Percentiles rank a stretch among this genome's conserved stretches.
phyloP scores from a whole-genome alignment of 2,329 filamentous ascomycete genomes.

The Arthrobotrys pseudoclavata region DNA sequence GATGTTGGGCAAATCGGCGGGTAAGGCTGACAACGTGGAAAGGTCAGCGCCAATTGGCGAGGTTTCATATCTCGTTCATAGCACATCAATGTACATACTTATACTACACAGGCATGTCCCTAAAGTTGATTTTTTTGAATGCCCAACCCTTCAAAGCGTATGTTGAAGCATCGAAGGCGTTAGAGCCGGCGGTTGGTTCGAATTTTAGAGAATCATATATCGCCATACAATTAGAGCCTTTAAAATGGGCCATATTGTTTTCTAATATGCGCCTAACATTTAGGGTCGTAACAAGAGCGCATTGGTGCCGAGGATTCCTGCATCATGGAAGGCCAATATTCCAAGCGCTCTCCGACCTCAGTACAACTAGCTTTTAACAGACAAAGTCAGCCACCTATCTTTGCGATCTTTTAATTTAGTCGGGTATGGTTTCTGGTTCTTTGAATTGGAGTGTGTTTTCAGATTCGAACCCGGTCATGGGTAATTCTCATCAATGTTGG shows the following conservation, averaged over 20 bases:
- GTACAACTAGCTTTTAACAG: neutral
- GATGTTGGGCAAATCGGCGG: constrained; percentile 16
- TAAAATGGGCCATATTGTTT: neutral
- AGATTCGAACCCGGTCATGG: constrained; percentile 64
- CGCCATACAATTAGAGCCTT: neutral
- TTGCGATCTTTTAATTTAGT: neutral
- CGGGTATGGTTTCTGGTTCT: neutral
- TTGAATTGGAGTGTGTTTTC: constrained; percentile 43
- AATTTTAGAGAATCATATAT: neutral
- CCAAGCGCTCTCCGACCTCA: neutral
- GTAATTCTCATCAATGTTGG: constrained; percentile 63
- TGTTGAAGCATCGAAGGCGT: neutral
- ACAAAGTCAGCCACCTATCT: neutral
- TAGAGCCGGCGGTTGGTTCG: neutral
- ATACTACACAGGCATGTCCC: constrained; percentile 12
- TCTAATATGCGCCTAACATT: neutral
- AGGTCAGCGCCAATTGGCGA: constrained; percentile 9
- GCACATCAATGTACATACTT: constrained; percentile 18
- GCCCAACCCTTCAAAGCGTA: neutral
- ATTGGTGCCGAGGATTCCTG: neutral
- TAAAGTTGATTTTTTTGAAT: neutral
- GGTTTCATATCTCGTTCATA: constrained; percentile 7
- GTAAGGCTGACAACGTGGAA: constrained; percentile 16
- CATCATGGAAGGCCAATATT: neutral
- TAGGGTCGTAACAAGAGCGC: neutral